Evolutionary conservation across 257 asterid species (phyloP).

Genomic region (Agastache rugosa): DNA sequence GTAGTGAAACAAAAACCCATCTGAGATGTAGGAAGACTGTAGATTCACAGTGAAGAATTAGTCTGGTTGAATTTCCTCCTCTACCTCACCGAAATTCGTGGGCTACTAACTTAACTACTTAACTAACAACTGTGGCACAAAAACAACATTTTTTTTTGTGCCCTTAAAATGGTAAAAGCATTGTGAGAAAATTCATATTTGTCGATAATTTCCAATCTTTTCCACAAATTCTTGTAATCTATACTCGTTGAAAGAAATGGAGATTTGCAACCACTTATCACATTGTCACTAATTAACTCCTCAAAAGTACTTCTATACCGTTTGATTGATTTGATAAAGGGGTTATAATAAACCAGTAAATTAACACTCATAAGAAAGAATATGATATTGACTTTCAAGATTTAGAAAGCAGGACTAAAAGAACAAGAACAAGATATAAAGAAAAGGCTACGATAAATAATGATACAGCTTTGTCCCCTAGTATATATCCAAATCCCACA

Average conservation of each 20-base stretch:
- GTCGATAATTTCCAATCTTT: too few species aligned
- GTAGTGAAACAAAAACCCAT: background rate
- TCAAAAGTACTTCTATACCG: background rate
- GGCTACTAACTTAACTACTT: background rate
- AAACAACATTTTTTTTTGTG: background rate
- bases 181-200: too few species aligned
- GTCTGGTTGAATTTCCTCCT: slow-evolving; percentile 42
- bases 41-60: slow-evolving; percentile 32
- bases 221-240: background rate
- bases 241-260: too few species aligned
- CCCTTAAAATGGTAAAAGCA: too few species aligned
- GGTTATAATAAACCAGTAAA: background rate
- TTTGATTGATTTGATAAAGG: background rate
- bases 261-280: too few species aligned
- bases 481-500: slow-evolving; percentile 46
- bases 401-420: slow-evolving; percentile 15
- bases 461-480: slow-evolving; percentile 24
- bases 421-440: slow-evolving; percentile 20
- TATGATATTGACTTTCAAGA: background rate
- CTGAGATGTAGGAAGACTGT: slow-evolving; percentile 32
- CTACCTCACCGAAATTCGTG: slow-evolving; percentile 41
- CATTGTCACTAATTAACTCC: too few species aligned
- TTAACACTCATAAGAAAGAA: background rate
- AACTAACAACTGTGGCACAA: slow-evolving; percentile 29
- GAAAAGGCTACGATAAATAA: slow-evolving; percentile 26